Base-by-base conservation (phyloP, 1,284 basidiomycete species). In the Puccinia hordei region DNA sequence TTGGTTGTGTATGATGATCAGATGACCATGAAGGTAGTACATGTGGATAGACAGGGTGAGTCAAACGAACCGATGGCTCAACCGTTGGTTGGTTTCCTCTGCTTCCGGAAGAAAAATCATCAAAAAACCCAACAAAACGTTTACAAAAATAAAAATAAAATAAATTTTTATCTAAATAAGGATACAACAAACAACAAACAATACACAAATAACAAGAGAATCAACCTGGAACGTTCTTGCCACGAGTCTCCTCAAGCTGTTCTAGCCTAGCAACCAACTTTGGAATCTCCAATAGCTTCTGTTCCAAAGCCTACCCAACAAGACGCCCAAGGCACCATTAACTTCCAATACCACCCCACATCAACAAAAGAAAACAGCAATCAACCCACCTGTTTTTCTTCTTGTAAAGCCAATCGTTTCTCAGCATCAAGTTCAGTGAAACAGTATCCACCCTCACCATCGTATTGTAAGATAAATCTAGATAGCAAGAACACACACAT, bases 351-450 rank as follows among this genome's bases (percentile, higher is more conserved):
- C n/a, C 0, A 24, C 13, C 19, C 30, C 17, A 1, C 22, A 74
- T 27, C 24, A 41, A 41, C 51, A 44, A 24, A 24, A 57, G 22
- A 1, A 38, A 2, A 72, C 49, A 30, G 17, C 22, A 0, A 41
- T 15, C 9, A 27, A 78, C 49, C 8, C 4, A 78, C 77, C 85
- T 94, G 92, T 86, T 95, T 97, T 89, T 98, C 95, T 85, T 96
- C 94, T 86, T 98, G 94, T 73, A 98, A 87, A 0, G 92, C 93
- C 68, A 98, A 88, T 33, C 97, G 90, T 86, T 92, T 93, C 87
- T 97, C 93, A 12, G 94, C 93, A 84, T 98, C 92, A 44, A 99
- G 88, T 84, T 93, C 91, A 24, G 93, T 94, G 91, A 98, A 89
- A 51, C 88, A 86, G 82, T 89, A 89, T 0, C 87, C 87, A 59